Percentiles rank a stretch among this genome's conserved stretches.
These are phyloP conservation scores for Metarhizium guizhouense DNA, from an alignment of 2,329 filamentous ascomycete species.

Conservation along the genomic window DNA sequence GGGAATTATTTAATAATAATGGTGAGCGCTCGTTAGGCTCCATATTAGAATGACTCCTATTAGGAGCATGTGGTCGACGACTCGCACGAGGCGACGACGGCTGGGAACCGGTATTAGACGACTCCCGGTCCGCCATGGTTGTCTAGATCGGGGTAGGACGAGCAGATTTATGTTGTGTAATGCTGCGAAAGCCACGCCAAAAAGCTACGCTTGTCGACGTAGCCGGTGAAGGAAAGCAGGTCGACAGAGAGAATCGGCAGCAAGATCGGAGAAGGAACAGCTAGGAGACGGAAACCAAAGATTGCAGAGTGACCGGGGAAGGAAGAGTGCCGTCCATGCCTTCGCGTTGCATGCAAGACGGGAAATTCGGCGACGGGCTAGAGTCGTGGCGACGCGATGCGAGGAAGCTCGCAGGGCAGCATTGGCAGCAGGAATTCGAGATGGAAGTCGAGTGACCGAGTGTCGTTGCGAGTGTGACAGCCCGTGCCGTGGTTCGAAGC, in stretches of 20 bases:
- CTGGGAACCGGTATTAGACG: conserved; percentile 18
- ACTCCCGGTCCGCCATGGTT: conserved; percentile 22
- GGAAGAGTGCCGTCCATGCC: background rate
- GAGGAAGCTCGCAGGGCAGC: background rate
- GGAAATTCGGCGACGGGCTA: background rate
- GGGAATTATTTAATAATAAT: conserved; percentile 27
- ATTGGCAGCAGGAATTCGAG: background rate
- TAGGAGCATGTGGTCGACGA: conserved; percentile 18
- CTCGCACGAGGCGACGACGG: conserved; percentile 23
- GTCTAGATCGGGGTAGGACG: background rate
- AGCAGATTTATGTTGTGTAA: background rate
- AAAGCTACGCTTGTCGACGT: background rate
- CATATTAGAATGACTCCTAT: conserved; percentile 17
- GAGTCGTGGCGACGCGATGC: background rate
- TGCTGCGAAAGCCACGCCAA: background rate
- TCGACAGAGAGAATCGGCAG: background rate
- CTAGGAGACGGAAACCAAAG: background rate
- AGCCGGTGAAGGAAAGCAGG: background rate
- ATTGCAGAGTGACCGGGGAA: background rate
- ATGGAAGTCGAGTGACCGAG: too few relatives aligned
- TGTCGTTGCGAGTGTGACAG: too few relatives aligned
- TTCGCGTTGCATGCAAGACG: background rate
- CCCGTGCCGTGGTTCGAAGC: too few relatives aligned
- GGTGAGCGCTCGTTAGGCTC: conserved; percentile 36
- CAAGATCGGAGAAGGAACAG: background rate